Percentiles rank a stretch among this genome's conserved stretches.
Evolutionary conservation across 306 rosid genomes (phyloP).

Genomic region (Sechiopsis laciniata): DNA sequence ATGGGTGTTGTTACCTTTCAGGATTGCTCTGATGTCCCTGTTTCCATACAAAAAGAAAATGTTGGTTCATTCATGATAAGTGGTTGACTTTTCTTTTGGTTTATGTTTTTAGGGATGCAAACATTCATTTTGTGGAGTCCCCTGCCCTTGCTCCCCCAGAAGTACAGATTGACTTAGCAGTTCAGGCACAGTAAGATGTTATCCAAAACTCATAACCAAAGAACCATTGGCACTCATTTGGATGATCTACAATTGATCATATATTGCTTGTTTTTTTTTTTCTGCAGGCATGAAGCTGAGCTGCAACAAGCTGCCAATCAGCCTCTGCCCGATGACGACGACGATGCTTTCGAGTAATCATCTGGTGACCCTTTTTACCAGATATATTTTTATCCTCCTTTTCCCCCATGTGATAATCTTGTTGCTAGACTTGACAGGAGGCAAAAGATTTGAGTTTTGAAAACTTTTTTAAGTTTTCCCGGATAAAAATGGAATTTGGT

Average conservation of each 20-base stretch:
- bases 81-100: no score
- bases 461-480: no score
- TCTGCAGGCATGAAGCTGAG: constrained; percentile 28
- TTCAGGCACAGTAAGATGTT: constrained; percentile 34
- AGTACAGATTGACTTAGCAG: constrained; percentile 40
- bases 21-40: no score
- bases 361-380: no score
- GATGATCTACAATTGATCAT: neutral
- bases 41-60: no score
- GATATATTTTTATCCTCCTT: neutral
- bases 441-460: no score
- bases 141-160: constrained; percentile 42
- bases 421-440: neutral
- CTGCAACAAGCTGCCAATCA: constrained; percentile 21
- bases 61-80: no score
- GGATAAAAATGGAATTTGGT: no score
- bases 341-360: neutral
- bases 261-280: neutral
- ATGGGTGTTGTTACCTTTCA: no score
- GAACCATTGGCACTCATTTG: neutral
- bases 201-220: neutral
- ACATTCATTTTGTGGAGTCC: constrained; percentile 67
- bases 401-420: no score
- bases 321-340: neutral
- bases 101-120: constrained; percentile 33